Evolutionary conservation across 2,329 filamentous ascomycete species (phyloP).

Genomic region (Paraphaeosphaeria minitans): DNA sequence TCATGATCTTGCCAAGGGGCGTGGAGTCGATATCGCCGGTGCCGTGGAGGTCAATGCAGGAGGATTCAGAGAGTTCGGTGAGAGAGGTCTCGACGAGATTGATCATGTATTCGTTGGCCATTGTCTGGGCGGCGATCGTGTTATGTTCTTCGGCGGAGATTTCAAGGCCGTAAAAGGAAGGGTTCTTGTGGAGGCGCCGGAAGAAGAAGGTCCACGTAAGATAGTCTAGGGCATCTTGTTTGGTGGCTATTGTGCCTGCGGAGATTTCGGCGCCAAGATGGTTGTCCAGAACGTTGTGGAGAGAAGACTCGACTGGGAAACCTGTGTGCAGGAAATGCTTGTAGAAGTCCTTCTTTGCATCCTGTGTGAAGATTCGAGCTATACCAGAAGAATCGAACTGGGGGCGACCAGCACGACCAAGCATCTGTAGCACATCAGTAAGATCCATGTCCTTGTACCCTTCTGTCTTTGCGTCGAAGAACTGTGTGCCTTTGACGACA

Average conservation of each 20-base stretch:
- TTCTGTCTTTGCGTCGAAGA: slow-evolving; percentile 96
- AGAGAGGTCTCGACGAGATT: slow-evolving; percentile 88
- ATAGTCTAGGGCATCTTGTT: slow-evolving; percentile 97
- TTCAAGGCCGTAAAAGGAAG: slow-evolving; percentile 94
- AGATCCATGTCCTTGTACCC: slow-evolving; percentile 99
- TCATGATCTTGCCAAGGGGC: slow-evolving; percentile 96
- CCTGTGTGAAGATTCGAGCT: slow-evolving; percentile 95
- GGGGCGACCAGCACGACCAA: slow-evolving; percentile 90
- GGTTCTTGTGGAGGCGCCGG: slow-evolving; percentile 94
- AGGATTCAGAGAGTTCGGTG: slow-evolving; percentile 78
- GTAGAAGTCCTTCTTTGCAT: slow-evolving; percentile 98
- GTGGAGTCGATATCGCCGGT: slow-evolving; percentile 92
- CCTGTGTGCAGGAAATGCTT: slow-evolving; percentile 99
- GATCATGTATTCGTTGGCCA: slow-evolving; percentile 94
- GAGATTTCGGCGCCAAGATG: slow-evolving; percentile 95
- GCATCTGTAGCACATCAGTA: slow-evolving; percentile 97
- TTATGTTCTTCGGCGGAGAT: slow-evolving; percentile 93
- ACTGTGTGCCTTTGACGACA: slow-evolving; percentile 97
- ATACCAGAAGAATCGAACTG: slow-evolving; percentile 97
- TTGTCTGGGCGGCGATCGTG: slow-evolving; percentile 79
- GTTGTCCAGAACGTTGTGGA: slow-evolving; percentile 96
- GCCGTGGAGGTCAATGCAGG: slow-evolving; percentile 79
- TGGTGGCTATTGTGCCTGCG: slow-evolving; percentile 87
- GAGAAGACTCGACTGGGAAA: slow-evolving; percentile 93
- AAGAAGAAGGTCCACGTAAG: slow-evolving; percentile 99